Percentiles rank a stretch among this genome's conserved stretches.
Conservation (phyloP, 345 rosid species). For the Combretum micranthum region DNA sequence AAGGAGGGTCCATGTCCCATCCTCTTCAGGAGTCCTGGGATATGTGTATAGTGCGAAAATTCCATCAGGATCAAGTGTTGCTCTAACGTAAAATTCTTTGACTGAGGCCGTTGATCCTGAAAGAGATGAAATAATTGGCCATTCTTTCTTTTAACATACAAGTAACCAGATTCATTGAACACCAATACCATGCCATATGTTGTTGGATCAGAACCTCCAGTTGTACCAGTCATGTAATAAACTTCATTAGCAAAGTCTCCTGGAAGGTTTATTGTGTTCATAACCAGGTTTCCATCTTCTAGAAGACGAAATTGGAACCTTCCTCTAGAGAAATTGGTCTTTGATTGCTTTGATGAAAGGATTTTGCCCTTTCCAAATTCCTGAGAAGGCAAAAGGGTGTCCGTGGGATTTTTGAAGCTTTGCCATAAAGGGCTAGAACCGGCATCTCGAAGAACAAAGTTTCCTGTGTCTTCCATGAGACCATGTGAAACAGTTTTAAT, state of each 20-base stretch:
- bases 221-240: slow-evolving; percentile 13
- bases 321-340: slow-evolving; percentile 29
- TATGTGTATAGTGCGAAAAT: slow-evolving; percentile 15
- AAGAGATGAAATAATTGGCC: slow-evolving; percentile 2
- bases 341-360: slow-evolving; percentile 18
- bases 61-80: slow-evolving; percentile 31
- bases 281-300: slow-evolving; percentile 21
- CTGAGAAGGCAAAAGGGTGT: slow-evolving; percentile 34
- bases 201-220: background rate
- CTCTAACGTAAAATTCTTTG: slow-evolving; percentile 13
- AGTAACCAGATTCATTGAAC: slow-evolving; percentile 19
- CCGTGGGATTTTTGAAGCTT: slow-evolving; percentile 26
- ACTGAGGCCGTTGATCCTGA: background rate
- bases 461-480: slow-evolving; percentile 19
- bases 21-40: slow-evolving; percentile 13
- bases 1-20: slow-evolving; percentile 13
- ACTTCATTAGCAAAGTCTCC: slow-evolving; percentile 11
- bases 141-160: slow-evolving; percentile 17
- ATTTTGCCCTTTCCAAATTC: background rate
- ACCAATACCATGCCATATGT: slow-evolving; percentile 18
- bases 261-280: slow-evolving; percentile 12
- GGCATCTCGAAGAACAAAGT: slow-evolving; percentile 16
- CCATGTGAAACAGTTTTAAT: slow-evolving; percentile 9
- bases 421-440: slow-evolving; percentile 13
- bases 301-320: slow-evolving; percentile 26